Percentiles rank a stretch among this genome's conserved stretches.
phyloP scores from a whole-genome alignment of 2,329 filamentous ascomycete genomes.

The Moelleriella libera region DNA sequence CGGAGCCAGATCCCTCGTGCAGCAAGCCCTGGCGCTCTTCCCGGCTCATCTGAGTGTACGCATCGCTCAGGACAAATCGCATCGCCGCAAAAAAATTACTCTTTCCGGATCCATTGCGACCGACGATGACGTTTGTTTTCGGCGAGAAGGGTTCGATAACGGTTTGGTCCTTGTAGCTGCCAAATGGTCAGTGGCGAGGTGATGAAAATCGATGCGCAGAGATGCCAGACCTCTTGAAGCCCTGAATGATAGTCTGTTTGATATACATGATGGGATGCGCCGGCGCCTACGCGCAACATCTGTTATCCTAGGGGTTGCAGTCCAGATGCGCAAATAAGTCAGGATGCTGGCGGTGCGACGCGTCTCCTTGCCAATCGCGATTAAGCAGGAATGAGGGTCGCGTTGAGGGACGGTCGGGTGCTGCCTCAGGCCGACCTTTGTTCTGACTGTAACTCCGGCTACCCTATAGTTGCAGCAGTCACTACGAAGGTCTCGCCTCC shows the following conservation, averaged over 20 bases:
- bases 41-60: conserved; percentile 87
- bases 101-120: conserved; percentile 97
- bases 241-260: conserved; percentile 99
- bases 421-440: conserved; percentile 3
- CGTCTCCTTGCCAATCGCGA: conserved; percentile 3
- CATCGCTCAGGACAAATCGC: conserved; percentile 94
- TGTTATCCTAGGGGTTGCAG: conserved; percentile 2
- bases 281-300: conserved; percentile 24
- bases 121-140: conserved; percentile 96
- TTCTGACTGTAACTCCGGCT: not conserved
- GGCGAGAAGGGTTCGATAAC: conserved; percentile 97
- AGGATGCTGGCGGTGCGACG: conserved; percentile 1
- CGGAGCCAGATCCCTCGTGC: conserved; percentile 96
- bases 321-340: not conserved
- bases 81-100: conserved; percentile 99
- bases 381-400: conserved; percentile 1
- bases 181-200: conserved; percentile 8
- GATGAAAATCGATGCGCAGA: not conserved
- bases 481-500: no score
- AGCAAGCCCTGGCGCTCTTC: conserved; percentile 91
- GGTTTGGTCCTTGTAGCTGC: conserved; percentile 97
- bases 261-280: conserved; percentile 65
- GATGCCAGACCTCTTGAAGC: conserved; percentile 79
- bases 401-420: conserved; percentile 1
- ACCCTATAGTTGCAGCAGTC: no score